These are phyloP conservation scores for Batkoa obscura DNA, from an alignment of 371 early-diverging fungal species.

Conservation along the genomic window DNA sequence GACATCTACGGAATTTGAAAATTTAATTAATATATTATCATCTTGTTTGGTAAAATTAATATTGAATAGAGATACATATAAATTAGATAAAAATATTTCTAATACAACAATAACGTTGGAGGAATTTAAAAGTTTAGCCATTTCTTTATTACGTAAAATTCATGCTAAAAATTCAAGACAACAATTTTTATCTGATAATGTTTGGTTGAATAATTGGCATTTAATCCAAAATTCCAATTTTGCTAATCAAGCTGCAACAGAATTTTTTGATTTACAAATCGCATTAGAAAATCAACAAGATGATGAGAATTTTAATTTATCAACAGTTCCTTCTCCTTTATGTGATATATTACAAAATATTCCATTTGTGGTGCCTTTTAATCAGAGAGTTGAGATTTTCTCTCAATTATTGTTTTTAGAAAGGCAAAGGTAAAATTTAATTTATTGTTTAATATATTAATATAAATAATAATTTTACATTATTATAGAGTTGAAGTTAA, in stretches of 20 bases:
- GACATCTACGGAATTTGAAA: no score
- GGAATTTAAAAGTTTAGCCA: background rate
- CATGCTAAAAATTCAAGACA: background rate
- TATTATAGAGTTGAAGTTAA: background rate
- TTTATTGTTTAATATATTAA: no score
- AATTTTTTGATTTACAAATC: background rate
- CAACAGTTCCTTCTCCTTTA: background rate
- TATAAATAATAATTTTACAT: no score
- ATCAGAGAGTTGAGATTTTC: conserved; percentile 71
- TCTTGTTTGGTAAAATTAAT: no score
- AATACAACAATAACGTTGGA: no score
- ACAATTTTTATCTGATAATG: background rate
- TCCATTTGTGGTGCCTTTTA: conserved; percentile 32
- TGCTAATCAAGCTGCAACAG: background rate
- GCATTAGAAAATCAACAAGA: background rate
- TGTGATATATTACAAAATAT: conserved; percentile 12
- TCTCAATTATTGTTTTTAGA: conserved; percentile 27
- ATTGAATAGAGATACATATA: no score
- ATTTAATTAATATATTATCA: no score
- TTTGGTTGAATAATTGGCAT: background rate
- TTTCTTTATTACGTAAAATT: background rate
- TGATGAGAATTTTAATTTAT: background rate
- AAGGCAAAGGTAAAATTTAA: background rate
- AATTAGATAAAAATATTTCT: no score
- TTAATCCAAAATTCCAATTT: background rate